phyloP scores from a whole-genome alignment of 139 green algal genomes.

The Chlamydomonas sp. region DNA sequence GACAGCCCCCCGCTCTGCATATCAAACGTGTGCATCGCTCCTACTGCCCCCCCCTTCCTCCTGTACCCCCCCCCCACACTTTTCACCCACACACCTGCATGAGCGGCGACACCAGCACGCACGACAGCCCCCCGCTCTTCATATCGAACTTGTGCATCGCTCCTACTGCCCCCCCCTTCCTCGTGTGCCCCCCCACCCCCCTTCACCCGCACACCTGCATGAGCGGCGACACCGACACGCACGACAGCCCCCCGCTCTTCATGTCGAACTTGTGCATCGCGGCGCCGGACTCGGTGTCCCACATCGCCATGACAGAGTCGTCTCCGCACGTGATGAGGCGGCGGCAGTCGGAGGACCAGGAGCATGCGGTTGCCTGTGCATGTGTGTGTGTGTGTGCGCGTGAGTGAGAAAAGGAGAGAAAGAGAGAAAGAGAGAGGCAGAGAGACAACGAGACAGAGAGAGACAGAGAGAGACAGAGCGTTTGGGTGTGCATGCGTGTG shows the following conservation, averaged over 20 bases:
- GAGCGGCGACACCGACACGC: slow-evolving; percentile 21
- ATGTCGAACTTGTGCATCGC: slow-evolving; percentile 32
- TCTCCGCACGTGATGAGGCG: slow-evolving; percentile 31
- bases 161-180: too few relatives aligned
- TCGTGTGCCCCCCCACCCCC: too few relatives aligned
- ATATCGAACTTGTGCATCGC: slow-evolving; percentile 35
- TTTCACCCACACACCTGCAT: too few relatives aligned
- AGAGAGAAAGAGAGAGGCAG: too few relatives aligned
- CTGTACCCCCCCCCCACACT: too few relatives aligned
- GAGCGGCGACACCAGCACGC: slow-evolving; percentile 21
- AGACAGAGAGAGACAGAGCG: too few relatives aligned
- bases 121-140: slow-evolving; percentile 30
- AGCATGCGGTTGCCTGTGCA: slow-evolving; percentile 26
- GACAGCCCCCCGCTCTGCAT: too few relatives aligned
- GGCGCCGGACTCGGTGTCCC: slow-evolving; percentile 34
- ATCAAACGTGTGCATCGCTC: too few relatives aligned
- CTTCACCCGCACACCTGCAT: slow-evolving; percentile 14
- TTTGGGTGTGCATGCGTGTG: slow-evolving; percentile 3
- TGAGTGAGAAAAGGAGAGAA: too few relatives aligned
- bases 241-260: slow-evolving; percentile 30
- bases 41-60: too few relatives aligned
- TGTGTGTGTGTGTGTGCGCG: too few relatives aligned
- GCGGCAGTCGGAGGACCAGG: slow-evolving; percentile 36
- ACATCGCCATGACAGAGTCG: slow-evolving; percentile 24
- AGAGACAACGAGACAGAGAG: too few relatives aligned